Evolutionary conservation across 495 filamentous ascomycete species (phyloP).

Genomic region (Penicillium turbatum): DNA sequence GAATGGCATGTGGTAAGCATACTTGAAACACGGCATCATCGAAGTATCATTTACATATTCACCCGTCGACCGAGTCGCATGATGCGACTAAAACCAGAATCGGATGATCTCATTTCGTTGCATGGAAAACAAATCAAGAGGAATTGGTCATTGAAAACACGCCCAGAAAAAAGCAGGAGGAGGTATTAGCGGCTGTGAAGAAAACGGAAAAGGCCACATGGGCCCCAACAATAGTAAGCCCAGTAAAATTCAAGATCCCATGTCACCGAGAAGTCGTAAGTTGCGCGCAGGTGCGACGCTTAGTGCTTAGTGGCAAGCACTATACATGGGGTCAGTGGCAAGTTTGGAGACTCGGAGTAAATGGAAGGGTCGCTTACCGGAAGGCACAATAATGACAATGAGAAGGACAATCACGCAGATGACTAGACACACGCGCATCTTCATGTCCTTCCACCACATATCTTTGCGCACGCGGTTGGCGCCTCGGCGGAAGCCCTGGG

Average conservation of each 20-base stretch:
- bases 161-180: constrained; percentile 38
- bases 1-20: constrained; percentile 24
- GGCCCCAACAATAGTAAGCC: constrained; percentile 31
- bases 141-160: constrained; percentile 43
- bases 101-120: constrained; percentile 31
- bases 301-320: constrained; percentile 34
- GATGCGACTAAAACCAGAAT: constrained; percentile 21
- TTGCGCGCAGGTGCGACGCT: constrained; percentile 22
- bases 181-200: constrained; percentile 45
- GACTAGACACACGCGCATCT: constrained; percentile 96
- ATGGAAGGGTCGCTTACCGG: constrained; percentile 52
- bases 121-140: constrained; percentile 30
- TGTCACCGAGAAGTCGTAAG: constrained; percentile 31
- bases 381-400: constrained; percentile 80
- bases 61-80: constrained; percentile 29
- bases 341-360: not conserved
- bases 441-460: constrained; percentile 98
- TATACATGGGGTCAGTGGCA: constrained; percentile 20
- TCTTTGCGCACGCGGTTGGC: constrained; percentile 93
- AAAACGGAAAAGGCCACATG: constrained; percentile 29
- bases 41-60: constrained; percentile 50
- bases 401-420: constrained; percentile 83
- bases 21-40: constrained; percentile 37
- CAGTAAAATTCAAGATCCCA: constrained; percentile 31
- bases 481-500: constrained; percentile 90